Percentiles rank a stretch among this genome's conserved stretches.
Evolutionary conservation across 2,329 filamentous ascomycete genomes (phyloP).

Genomic region (Ceratocystis papillata): DNA sequence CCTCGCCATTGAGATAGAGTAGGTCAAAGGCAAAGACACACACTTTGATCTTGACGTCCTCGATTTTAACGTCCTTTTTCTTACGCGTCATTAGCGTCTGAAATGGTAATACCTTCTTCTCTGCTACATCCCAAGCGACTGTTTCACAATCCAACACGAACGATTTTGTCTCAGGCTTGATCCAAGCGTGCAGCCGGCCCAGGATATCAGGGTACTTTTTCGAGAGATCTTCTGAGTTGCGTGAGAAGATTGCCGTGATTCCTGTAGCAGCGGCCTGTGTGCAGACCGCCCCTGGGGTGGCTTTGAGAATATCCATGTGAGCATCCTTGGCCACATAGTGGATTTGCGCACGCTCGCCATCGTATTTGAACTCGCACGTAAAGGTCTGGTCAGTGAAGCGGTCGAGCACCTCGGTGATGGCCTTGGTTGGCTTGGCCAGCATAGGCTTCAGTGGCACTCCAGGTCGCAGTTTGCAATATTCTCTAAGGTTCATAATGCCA

Average conservation of each 20-base stretch:
- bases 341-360: constrained; percentile 95
- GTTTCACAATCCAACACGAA: constrained; percentile 99
- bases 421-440: constrained; percentile 96
- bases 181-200: constrained; percentile 75
- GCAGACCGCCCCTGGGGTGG: constrained; percentile 48
- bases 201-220: constrained; percentile 98
- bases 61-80: constrained; percentile 88
- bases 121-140: constrained; percentile 86
- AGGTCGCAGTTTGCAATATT: constrained; percentile 82
- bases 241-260: constrained; percentile 85
- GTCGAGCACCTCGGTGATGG: constrained; percentile 93
- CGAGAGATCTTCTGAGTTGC: constrained; percentile 92
- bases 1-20: constrained; percentile 82
- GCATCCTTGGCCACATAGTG: constrained; percentile 86
- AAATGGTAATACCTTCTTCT: constrained; percentile 94
- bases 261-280: constrained; percentile 51
- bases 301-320: constrained; percentile 54
- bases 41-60: constrained; percentile 92
- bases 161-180: constrained; percentile 79
- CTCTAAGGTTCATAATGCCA: constrained; percentile 70
- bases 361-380: constrained; percentile 98
- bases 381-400: constrained; percentile 92
- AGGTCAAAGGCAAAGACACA: constrained; percentile 96
- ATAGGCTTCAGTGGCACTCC: constrained; percentile 95
- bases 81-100: constrained; percentile 98